Conservation (phyloP, 495 filamentous ascomycete genomes). For the Tuber brumale region DNA sequence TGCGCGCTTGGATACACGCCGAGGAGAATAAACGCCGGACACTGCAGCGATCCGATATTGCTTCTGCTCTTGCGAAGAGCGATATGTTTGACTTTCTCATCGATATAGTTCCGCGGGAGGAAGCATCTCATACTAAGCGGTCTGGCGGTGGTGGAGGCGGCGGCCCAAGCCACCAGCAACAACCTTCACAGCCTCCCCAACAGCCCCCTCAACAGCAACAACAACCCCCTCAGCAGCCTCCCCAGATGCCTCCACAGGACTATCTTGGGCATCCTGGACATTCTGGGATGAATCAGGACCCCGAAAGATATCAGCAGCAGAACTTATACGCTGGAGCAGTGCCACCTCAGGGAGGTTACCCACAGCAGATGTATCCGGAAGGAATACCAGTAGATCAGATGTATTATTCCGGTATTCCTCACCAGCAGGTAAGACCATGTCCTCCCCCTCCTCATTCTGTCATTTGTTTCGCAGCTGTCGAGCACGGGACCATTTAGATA, state of each 20-base stretch:
- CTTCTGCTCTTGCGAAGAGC: conserved; percentile 86
- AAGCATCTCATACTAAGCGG: conserved; percentile 79
- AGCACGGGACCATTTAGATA: conserved; percentile 36
- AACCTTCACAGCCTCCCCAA: conserved; percentile 37
- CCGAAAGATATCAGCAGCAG: conserved; percentile 70
- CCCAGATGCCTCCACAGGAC: conserved; percentile 47
- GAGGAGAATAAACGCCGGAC: conserved; percentile 98
- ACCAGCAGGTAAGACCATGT: conserved; percentile 63
- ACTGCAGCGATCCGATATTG: conserved; percentile 91
- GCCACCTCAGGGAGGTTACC: conserved; percentile 44
- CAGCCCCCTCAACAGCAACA: conserved; percentile 40
- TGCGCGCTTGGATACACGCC: conserved; percentile 99
- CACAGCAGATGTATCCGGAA: conserved; percentile 70
- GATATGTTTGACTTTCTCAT: conserved; percentile 99
- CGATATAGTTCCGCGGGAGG: conserved; percentile 94
- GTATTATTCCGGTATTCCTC: conserved; percentile 77
- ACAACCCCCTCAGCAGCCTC: conserved; percentile 35
- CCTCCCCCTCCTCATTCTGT: conserved; percentile 26
- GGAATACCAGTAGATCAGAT: conserved; percentile 59
- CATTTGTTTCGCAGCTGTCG: conserved; percentile 36
- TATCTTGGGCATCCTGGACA: conserved; percentile 64
- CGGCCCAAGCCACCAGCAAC: conserved; percentile 43
- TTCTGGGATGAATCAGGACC: conserved; percentile 58
- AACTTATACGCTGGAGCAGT: conserved; percentile 74
- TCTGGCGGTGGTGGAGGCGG: conserved; percentile 54